Evolutionary conservation across 1,139 yeast genomes (phyloP).

Genomic region (Nakaseomyces delphensis): DNA sequence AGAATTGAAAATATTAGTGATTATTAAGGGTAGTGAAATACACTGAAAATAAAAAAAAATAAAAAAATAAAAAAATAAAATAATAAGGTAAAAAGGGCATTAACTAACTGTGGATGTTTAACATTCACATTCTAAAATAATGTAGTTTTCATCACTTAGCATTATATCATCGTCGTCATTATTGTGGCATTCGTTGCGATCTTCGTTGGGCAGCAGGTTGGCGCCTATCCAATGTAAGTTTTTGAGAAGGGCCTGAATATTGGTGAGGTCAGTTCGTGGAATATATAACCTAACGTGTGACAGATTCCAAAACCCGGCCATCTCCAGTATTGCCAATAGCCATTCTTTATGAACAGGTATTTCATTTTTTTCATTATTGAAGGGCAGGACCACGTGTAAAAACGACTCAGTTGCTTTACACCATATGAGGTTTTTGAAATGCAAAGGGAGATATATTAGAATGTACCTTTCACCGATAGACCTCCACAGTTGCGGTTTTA

Average conservation of each 20-base stretch:
- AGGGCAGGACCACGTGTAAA: conserved; percentile 20
- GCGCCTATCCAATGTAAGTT: conserved; percentile 31
- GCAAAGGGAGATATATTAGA: conserved; percentile 21
- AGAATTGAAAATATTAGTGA: background rate
- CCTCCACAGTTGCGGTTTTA: conserved; percentile 17
- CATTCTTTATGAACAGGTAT: conserved; percentile 18
- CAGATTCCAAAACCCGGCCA: conserved; percentile 15
- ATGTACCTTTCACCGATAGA: conserved; percentile 19
- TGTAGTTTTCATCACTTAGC: conserved; percentile 24
- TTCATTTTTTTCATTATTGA: conserved; percentile 9
- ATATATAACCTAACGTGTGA: conserved; percentile 21
- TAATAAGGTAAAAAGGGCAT: background rate
- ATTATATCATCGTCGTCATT: conserved; percentile 14
- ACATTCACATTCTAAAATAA: conserved; percentile 28
- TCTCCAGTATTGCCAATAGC: conserved; percentile 24
- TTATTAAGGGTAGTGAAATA: background rate
- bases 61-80: background rate
- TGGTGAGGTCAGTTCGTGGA: conserved; percentile 15
- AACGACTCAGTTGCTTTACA: conserved; percentile 16
- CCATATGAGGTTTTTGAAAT: conserved; percentile 21
- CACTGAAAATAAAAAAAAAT: background rate
- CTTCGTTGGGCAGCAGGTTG: conserved; percentile 24
- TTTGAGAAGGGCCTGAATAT: conserved; percentile 17
- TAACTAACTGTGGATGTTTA: conserved; percentile 7
- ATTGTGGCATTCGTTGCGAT: conserved; percentile 12